Evolutionary conservation across 331 rosid genomes (phyloP).

Genomic region (Malus hybrid): DNA sequence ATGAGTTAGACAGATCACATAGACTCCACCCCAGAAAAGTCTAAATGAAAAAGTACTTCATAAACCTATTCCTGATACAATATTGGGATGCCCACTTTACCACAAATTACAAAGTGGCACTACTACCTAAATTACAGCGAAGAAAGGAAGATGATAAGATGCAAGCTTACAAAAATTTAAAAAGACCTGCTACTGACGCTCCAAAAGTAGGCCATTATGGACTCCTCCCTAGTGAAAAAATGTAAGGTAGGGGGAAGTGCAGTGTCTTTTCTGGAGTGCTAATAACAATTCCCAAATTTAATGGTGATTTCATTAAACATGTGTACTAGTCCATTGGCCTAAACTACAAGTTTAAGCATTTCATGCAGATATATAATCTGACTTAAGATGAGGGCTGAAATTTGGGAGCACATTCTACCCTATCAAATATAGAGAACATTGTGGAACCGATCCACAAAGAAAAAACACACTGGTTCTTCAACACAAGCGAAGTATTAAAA

Average conservation of each 20-base stretch:
- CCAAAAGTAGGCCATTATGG: too few species aligned
- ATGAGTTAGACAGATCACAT: not conserved
- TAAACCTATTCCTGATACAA: not conserved
- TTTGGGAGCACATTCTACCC: slow-evolving; percentile 3
- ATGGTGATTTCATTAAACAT: not conserved
- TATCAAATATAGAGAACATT: not conserved
- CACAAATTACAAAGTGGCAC: not conserved
- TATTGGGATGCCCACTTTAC: not conserved
- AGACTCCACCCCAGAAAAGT: not conserved
- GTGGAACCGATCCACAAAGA: slow-evolving; percentile 14
- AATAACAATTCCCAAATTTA: too few species aligned
- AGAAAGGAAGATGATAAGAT: not conserved
- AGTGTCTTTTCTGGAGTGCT: too few species aligned
- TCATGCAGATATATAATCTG: not conserved
- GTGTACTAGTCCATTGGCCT: not conserved
- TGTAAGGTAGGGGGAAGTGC: too few species aligned
- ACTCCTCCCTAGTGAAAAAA: too few species aligned
- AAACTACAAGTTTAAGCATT: not conserved
- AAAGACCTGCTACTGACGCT: not conserved
- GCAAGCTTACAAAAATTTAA: not conserved
- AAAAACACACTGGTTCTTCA: not conserved
- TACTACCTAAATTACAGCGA: not conserved
- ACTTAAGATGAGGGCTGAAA: not conserved
- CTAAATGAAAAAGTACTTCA: not conserved
- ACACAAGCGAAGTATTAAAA: not conserved